Evolutionary conservation across 352 stramenopile genomes (phyloP).

Genomic region (Phytophthora uliginosa): DNA sequence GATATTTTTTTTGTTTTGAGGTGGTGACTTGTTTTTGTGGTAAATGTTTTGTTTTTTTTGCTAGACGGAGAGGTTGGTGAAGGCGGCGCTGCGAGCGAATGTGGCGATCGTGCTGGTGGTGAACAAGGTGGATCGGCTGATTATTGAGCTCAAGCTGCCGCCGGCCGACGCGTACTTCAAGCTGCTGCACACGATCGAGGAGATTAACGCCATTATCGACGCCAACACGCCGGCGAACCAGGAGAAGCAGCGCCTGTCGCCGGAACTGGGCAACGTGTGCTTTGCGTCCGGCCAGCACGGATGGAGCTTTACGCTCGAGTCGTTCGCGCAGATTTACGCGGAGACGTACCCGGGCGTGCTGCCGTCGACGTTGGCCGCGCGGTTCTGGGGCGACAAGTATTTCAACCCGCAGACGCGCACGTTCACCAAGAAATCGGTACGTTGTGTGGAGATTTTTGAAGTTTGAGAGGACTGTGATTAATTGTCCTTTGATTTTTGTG

Average conservation of each 20-base stretch:
- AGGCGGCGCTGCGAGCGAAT: constrained; percentile 92
- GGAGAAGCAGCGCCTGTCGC: constrained; percentile 85
- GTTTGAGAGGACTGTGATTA: neutral
- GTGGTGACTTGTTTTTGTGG: constrained; percentile 5
- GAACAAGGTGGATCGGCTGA: constrained; percentile 99
- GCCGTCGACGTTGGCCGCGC: constrained; percentile 85
- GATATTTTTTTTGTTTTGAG: neutral
- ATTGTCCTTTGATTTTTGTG: neutral
- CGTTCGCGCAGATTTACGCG: constrained; percentile 93
- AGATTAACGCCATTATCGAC: constrained; percentile 95
- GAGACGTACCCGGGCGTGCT: constrained; percentile 85
- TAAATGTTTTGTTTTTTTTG: constrained; percentile 11
- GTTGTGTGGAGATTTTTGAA: constrained; percentile 25
- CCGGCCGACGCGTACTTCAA: constrained; percentile 99
- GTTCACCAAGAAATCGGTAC: constrained; percentile 93
- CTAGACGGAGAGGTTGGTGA: constrained; percentile 96
- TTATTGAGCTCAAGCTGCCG: constrained; percentile 99
- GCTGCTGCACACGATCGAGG: constrained; percentile 97
- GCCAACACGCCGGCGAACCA: constrained; percentile 61
- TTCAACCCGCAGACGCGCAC: constrained; percentile 93
- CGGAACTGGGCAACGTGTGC: constrained; percentile 97
- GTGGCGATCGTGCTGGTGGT: constrained; percentile 94
- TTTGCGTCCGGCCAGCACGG: constrained; percentile 97
- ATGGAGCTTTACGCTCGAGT: constrained; percentile 98
- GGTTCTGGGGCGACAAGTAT: constrained; percentile 99